These are phyloP conservation scores for Wickerhamiella musiphila DNA, from an alignment of 805 yeast species.

Conservation along the genomic window DNA sequence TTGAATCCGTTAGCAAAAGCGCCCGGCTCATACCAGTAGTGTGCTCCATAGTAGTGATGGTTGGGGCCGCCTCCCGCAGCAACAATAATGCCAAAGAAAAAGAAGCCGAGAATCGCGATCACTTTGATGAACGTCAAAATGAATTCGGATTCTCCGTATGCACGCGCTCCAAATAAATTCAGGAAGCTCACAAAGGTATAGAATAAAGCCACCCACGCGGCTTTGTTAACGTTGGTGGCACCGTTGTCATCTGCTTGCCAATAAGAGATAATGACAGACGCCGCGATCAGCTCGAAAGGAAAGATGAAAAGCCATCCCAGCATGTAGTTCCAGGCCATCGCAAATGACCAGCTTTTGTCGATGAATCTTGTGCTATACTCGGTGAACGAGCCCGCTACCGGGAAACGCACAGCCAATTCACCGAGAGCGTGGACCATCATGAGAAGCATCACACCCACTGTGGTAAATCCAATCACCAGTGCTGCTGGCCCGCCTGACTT, in stretches of 20 bases:
- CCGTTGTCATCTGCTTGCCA: conserved; percentile 28
- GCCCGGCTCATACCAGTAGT: conserved; percentile 46
- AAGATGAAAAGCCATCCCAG: conserved; percentile 42
- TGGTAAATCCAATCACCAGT: conserved; percentile 37
- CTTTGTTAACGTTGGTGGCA: conserved; percentile 28
- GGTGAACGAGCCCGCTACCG: conserved; percentile 41
- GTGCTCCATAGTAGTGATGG: conserved; percentile 32
- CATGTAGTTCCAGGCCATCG: conserved; percentile 53
- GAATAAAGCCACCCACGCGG: conserved; percentile 40
- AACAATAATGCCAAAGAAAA: conserved; percentile 38
- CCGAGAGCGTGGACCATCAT: conserved; percentile 51
- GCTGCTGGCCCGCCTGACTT: conserved; percentile 39
- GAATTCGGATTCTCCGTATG: conserved; percentile 59
- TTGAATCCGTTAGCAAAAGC: conserved; percentile 50
- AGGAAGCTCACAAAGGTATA: conserved; percentile 31
- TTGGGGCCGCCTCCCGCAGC: conserved; percentile 43
- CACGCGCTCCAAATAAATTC: conserved; percentile 41
- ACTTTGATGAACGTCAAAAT: conserved; percentile 41
- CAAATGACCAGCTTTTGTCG: conserved; percentile 46
- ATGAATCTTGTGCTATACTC: conserved; percentile 39
- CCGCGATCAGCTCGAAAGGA: conserved; percentile 47
- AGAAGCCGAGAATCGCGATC: conserved; percentile 42
- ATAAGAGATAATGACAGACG: conserved; percentile 34
- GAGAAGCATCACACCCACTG: conserved; percentile 48
- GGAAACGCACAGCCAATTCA: conserved; percentile 50